phyloP scores from a whole-genome alignment of 345 rosid species.

The Clausena lansium region DNA sequence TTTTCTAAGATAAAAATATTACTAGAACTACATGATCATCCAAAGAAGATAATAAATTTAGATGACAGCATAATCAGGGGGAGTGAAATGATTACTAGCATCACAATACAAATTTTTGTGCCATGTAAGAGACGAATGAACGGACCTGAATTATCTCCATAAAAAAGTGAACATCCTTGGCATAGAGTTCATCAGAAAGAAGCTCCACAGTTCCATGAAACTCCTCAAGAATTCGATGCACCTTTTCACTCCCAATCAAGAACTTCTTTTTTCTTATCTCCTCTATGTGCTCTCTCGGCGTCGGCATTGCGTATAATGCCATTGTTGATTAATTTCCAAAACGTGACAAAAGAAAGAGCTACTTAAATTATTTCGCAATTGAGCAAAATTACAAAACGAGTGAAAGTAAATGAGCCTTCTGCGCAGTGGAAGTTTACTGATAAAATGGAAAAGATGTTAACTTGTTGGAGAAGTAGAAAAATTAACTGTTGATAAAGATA shows the following conservation, averaged over 20 bases:
- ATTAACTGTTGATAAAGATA: too few species aligned
- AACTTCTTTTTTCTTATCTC: constrained; percentile 42
- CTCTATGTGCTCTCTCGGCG: constrained; percentile 50
- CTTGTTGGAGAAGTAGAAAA: not conserved
- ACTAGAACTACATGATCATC: too few species aligned
- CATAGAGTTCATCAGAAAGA: constrained; percentile 69
- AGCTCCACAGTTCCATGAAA: constrained; percentile 60
- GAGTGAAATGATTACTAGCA: not conserved
- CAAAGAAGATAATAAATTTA: not conserved
- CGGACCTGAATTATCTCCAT: too few species aligned
- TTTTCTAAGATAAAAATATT: too few species aligned
- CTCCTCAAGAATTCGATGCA: constrained; percentile 45
- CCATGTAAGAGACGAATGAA: too few species aligned
- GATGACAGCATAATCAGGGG: not conserved
- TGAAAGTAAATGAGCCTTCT: too few species aligned
- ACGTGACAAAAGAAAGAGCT: too few species aligned
- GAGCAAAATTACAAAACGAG: too few species aligned
- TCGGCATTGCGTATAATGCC: constrained; percentile 19
- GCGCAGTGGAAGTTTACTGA: not conserved
- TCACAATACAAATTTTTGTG: too few species aligned
- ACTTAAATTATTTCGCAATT: too few species aligned
- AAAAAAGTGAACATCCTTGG: constrained; percentile 69
- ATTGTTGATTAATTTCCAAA: not conserved
- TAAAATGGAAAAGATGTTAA: not conserved
- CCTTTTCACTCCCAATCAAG: constrained; percentile 52